Evolutionary conservation across 768 basidiomycete genomes (phyloP), one percentile per base, ranked within the genome.

Genomic region (Tulasnella sp.): DNA sequence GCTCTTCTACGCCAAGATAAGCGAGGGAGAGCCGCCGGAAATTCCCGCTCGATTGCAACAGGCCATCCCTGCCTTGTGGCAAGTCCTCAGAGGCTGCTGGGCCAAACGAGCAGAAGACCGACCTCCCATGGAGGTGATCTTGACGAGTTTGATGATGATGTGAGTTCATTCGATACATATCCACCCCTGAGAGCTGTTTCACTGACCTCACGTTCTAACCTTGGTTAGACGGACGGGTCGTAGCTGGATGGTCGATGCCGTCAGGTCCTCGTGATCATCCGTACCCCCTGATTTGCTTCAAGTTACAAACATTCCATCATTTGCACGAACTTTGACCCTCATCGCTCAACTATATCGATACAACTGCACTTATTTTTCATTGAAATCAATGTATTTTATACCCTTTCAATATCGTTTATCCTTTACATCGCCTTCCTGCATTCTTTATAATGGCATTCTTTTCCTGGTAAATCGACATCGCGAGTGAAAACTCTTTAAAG

Each of bases 171-270:
- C 61, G 61, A 35, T 4, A 23, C 5, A 15, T 29, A 6, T 0
- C 29, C 5, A 32, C 18, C 5, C 13, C n/a, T 35, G 32, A 29
- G 29, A 15, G n/a, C 6, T 13, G 1, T 26, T 16, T 32, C 16
- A 0, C 61, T 67, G 18, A 67, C 10, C 57, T n/a, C 2, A 13
- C 7, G 5, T 35, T 67, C 26, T 32, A 29, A 23, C 6, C 23
- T n/a, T 51, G 20, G 1, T 51, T 67, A 67, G 61, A 26, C 61
- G 61, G 29, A 67, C 61, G 15, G 32, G 61, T 13, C 61, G 61
- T 11, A 67, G 61, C 61, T 67, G 61, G 61, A 67, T 67, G 61
- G 32, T 67, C 16, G 61, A 67, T 67, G 61, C 61, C 32, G 61
- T 67, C 32, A 67, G 32, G 15, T 67, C 61, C 29, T 35, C 61